Evolutionary conservation across 1,284 basidiomycete species (phyloP), one percentile per base, ranked within the genome.

Genomic region (Microbotryum silenes-acaulis): DNA sequence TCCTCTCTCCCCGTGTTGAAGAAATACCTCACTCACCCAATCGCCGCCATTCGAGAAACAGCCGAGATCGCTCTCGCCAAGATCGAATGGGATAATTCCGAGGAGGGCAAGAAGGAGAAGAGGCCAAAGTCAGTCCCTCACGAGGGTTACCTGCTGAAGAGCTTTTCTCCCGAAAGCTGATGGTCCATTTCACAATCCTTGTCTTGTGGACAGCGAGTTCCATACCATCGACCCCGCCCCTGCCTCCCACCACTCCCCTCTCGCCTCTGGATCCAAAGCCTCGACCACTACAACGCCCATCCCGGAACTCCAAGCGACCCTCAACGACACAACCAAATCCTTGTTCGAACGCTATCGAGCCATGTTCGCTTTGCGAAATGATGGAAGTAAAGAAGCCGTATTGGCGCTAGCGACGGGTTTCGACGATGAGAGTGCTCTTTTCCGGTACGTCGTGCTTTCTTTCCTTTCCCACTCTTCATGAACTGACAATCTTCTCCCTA

Each of bases 61-160:
- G 97, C 93, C 77, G 91, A 98, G 78, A 91, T 99, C 64, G 96
- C 96, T 1, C 83, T 98, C 53, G 89, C 84, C 37, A 96, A 93
- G 80, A 96, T 99, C 67, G 82, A 90, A 72, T 97, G 88, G 84
- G 92, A 97, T 74, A 83, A 87, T 66, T 77, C 77, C 10, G 73
- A 74, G n/a, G 77, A 78, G 60, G 78, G 78, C 3, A 73, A 75
- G 58, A 44, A 31, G 33, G 50, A 55, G 2, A 44, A 10, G n/a
- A 50, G 60, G n/a, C 59, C 72, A 29, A 72, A 74, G 68, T 65
- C 54, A 14, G 65, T 62, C n/a, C 27, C n/a, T 33, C 31, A 23
- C 16, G 4, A 42, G 8, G 18, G 27, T 6, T 6, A 27, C 27
- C 27, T 27, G 27, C 27, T 27, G 27, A 6, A 6, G 27, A 27